phyloP scores from a whole-genome alignment of 352 stramenopile genomes.

The Pythium myriotylum region DNA sequence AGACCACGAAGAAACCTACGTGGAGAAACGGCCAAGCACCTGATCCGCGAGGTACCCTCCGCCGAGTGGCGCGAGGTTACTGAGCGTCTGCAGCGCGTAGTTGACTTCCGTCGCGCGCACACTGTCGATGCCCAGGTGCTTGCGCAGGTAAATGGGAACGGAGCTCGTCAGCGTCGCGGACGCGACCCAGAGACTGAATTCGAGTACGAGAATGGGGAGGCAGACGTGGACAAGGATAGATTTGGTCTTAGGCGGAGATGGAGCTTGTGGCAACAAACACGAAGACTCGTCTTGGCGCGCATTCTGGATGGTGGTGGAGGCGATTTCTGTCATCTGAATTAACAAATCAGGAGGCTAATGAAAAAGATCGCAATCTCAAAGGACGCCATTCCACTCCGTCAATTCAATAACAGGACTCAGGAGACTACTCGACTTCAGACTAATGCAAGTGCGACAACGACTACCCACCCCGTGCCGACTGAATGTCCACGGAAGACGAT shows the following conservation, averaged over 20 bases:
- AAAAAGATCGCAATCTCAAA: too few relatives aligned
- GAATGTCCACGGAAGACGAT: slow-evolving; percentile 21
- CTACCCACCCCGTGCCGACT: slow-evolving; percentile 15
- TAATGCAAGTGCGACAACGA: too few relatives aligned
- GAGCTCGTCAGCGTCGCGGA: slow-evolving; percentile 79
- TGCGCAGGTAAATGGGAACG: slow-evolving; percentile 85
- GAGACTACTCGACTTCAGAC: too few relatives aligned
- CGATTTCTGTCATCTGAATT: too few relatives aligned
- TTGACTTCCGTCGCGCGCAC: slow-evolving; percentile 83
- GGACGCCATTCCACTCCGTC: too few relatives aligned
- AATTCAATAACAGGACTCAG: too few relatives aligned
- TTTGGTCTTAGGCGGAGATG: neutral
- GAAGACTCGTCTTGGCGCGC: slow-evolving; percentile 1
- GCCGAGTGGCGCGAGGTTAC: slow-evolving; percentile 79
- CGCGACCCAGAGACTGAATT: slow-evolving; percentile 81
- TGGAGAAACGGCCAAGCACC: slow-evolving; percentile 72
- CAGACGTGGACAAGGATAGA: slow-evolving; percentile 29
- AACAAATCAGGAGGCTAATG: too few relatives aligned
- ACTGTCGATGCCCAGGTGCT: slow-evolving; percentile 73
- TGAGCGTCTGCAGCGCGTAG: slow-evolving; percentile 77
- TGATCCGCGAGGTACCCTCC: slow-evolving; percentile 82
- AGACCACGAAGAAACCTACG: slow-evolving; percentile 32
- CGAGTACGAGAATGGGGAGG: slow-evolving; percentile 29
- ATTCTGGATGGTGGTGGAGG: too few relatives aligned
- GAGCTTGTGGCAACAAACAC: neutral